Evolutionary conservation across 805 yeast species (phyloP).

Genomic region (Ogataea pilisensis): DNA sequence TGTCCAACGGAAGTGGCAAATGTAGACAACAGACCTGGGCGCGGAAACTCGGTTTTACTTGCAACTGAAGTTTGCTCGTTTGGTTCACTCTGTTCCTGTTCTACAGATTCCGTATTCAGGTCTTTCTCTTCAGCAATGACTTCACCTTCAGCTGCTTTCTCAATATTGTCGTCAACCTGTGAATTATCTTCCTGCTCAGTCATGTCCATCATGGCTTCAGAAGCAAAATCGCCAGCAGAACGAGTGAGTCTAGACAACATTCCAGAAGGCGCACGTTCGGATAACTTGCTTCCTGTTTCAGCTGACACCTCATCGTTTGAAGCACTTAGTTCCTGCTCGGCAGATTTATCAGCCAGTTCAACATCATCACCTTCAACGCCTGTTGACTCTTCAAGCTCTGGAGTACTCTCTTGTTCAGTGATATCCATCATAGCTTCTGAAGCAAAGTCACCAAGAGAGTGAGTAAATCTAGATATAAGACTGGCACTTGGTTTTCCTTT

Average conservation of each 20-base stretch:
- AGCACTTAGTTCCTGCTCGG: not conserved
- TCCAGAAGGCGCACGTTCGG: not conserved
- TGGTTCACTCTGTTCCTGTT: not conserved
- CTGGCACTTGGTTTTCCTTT: not conserved
- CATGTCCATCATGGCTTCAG: not conserved
- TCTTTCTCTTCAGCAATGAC: not conserved
- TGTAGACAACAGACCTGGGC: too few relatives aligned
- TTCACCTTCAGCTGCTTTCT: too few relatives aligned
- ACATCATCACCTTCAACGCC: conserved; percentile 4
- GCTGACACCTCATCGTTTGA: not conserved
- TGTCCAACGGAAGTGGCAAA: not conserved
- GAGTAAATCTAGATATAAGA: not conserved
- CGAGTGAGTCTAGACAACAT: not conserved
- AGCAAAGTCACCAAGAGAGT: conserved; percentile 5
- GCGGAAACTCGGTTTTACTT: too few relatives aligned
- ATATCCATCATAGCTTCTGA: conserved; percentile 13
- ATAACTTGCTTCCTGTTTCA: not conserved
- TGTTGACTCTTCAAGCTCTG: conserved; percentile 2
- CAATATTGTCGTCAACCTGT: not conserved
- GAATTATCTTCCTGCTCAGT: not conserved
- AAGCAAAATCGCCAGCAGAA: not conserved
- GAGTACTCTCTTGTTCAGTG: conserved; percentile 3
- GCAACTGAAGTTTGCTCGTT: not conserved
- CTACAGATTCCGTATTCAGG: conserved; percentile 2
- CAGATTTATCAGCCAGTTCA: not conserved